phyloP scores from a whole-genome alignment of 768 basidiomycete genomes.

The Dictyophora rubrovolvata region DNA sequence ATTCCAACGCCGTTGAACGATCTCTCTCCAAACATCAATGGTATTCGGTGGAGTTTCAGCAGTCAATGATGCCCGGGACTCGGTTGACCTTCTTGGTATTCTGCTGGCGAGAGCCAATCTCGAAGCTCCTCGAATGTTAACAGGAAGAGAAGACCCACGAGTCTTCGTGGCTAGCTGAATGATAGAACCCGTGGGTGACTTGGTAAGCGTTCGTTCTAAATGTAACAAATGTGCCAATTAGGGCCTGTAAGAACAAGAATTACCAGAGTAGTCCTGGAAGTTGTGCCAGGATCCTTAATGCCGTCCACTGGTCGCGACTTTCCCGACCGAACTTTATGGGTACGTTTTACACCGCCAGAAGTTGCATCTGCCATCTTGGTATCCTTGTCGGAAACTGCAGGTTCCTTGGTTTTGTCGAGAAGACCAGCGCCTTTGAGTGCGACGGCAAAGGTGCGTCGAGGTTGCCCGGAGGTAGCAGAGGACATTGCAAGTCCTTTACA shows the following conservation, averaged over 20 bases:
- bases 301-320: neutral
- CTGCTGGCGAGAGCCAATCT: neutral
- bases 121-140: conserved; percentile 5
- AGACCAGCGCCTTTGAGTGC: conserved; percentile 5
- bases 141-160: neutral
- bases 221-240: neutral
- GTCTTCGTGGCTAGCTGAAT: conserved; percentile 4
- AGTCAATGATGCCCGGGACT: neutral
- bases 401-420: conserved; percentile 2
- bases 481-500: neutral
- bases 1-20: conserved; percentile 68
- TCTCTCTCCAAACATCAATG: conserved; percentile 65
- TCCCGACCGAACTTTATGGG: conserved; percentile 3
- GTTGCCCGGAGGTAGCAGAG: conserved; percentile 7
- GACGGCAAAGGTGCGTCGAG: conserved; percentile 6
- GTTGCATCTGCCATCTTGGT: conserved; percentile 4
- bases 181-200: neutral
- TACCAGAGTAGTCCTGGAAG: conserved; percentile 8
- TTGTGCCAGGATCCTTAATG: conserved; percentile 9
- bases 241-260: neutral
- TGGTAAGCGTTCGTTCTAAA: neutral
- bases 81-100: neutral
- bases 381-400: neutral
- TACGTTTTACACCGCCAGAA: conserved; percentile 5
- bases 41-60: conserved; percentile 16